Percentiles rank a stretch among this genome's conserved stretches.
Evolutionary conservation across 495 filamentous ascomycete genomes (phyloP).

Genomic region (Hypoxylon perforatum): DNA sequence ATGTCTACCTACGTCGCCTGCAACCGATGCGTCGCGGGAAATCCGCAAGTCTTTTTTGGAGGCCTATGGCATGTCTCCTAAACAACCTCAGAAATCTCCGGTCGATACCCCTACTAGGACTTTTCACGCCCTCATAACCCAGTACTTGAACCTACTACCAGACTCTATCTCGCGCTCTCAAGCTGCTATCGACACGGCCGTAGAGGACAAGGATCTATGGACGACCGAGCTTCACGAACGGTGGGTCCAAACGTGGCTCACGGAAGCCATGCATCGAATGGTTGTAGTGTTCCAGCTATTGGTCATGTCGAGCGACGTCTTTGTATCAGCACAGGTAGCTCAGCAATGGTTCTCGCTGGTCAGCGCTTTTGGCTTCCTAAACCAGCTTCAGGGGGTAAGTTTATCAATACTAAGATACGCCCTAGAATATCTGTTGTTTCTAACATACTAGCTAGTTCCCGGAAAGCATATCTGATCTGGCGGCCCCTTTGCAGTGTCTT

Average conservation of each 20-base stretch:
- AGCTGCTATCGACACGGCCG: constrained; percentile 33
- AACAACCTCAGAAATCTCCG: constrained; percentile 39
- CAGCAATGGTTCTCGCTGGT: constrained; percentile 79
- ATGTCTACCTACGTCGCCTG: constrained; percentile 36
- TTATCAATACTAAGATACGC: neutral
- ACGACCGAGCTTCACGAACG: constrained; percentile 65
- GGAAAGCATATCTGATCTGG: constrained; percentile 61
- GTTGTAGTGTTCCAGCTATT: constrained; percentile 77
- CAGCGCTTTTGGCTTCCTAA: constrained; percentile 71
- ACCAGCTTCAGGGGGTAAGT: constrained; percentile 67
- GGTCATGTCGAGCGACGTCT: constrained; percentile 63
- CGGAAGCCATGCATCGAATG: constrained; percentile 77
- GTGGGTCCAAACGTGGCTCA: constrained; percentile 71
- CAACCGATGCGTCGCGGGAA: constrained; percentile 39
- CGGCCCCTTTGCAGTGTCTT: constrained; percentile 72
- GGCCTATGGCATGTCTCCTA: constrained; percentile 47
- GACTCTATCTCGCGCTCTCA: constrained; percentile 49
- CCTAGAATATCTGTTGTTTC: constrained; percentile 10
- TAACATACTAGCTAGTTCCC: constrained; percentile 46
- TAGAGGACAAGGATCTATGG: constrained; percentile 43
- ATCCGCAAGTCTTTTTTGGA: constrained; percentile 44
- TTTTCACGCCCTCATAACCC: constrained; percentile 52
- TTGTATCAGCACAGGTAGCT: constrained; percentile 68
- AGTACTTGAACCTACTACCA: constrained; percentile 51
- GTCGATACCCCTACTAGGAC: constrained; percentile 45